Conservation (phyloP, 1,139 yeast species). For the Blastobotrys aristatus region DNA sequence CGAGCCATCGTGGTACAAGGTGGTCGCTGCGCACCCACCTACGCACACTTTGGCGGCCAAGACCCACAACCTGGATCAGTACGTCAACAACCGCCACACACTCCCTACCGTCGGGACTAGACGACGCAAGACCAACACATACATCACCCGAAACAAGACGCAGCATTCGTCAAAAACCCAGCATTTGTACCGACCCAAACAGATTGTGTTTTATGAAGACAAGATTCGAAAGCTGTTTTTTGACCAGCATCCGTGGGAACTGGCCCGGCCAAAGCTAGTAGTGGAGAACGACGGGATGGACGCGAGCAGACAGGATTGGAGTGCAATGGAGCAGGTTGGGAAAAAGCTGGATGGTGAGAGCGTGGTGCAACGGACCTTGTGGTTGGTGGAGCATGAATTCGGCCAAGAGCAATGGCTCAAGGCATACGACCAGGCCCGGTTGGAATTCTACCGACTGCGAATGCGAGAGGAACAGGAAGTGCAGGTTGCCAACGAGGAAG, state of each 20-base stretch:
- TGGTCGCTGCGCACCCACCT: slow-evolving; percentile 73
- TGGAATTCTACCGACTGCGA: slow-evolving; percentile 80
- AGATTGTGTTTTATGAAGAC: slow-evolving; percentile 73
- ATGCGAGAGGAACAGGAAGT: slow-evolving; percentile 77
- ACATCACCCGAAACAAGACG: slow-evolving; percentile 47
- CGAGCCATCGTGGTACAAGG: slow-evolving; percentile 85
- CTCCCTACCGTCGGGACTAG: slow-evolving; percentile 16
- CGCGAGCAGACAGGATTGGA: slow-evolving; percentile 62
- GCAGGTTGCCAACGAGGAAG: slow-evolving; percentile 77
- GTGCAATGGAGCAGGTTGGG: slow-evolving; percentile 61
- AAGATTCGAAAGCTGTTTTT: slow-evolving; percentile 74
- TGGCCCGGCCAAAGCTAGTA: slow-evolving; percentile 84
- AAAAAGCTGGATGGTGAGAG: slow-evolving; percentile 87
- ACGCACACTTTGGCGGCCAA: slow-evolving; percentile 49
- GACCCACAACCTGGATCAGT: slow-evolving; percentile 41
- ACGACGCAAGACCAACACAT: slow-evolving; percentile 30
- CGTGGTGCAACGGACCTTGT: slow-evolving; percentile 87
- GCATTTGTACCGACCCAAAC: slow-evolving; percentile 52
- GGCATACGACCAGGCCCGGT: slow-evolving; percentile 82
- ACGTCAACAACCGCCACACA: slow-evolving; percentile 24
- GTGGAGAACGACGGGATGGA: slow-evolving; percentile 69
- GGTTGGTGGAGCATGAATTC: slow-evolving; percentile 47
- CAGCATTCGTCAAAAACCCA: slow-evolving; percentile 30
- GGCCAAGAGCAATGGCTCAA: slow-evolving; percentile 42
- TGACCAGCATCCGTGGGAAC: slow-evolving; percentile 97